Evolutionary conservation across 1,284 basidiomycete species (phyloP), one percentile per base, ranked within the genome.

Genomic region (Ganoderma meredithae): DNA sequence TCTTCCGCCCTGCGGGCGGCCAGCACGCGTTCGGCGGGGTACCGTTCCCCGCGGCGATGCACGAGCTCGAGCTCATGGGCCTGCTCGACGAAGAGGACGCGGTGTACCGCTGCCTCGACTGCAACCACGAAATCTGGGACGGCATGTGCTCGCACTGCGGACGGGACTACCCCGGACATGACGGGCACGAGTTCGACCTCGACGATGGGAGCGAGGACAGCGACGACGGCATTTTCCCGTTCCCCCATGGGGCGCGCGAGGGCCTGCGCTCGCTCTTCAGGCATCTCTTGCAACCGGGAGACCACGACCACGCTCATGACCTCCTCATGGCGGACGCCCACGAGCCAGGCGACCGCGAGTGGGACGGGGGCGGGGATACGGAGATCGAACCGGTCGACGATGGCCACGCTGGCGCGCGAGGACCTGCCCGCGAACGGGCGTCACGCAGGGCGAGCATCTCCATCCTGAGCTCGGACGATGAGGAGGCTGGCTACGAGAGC

Each of bases 91-190:
- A 81, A 13, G 90, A 92, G 72, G 92, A 94, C 69, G 88, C 86
- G 9, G 84, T 94, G 8, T 90, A 87, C 72, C 85, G 92, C n/a
- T 94, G 92, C 75, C 75, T 88, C 13, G 88, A 89, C 52, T 94
- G 92, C 73, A 83, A 88, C 82, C 88, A 94, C 75, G 92, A 94
- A 79, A 89, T 94, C 67, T 88, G 84, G 85, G 85, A 83, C 68
- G 90, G 89, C 1, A 74, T 82, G 17, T 94, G 92, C 75, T 82
- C 87, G 3, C 74, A 75, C 17, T 93, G 92, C 72, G 81, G 84
- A 22, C 83, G 89, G 40, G 77, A 79, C 22, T 93, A 92, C 74
- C 80, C 80, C 6, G 90, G 85, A 0, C 88, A 66, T 25, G 66
- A 69, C 52, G 69, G 65, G 5, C 49, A 27, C 10, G 60, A 49